Evolutionary conservation across 179 eudicot genomes (phyloP).

Genomic region (Amaranthus tricolor): DNA sequence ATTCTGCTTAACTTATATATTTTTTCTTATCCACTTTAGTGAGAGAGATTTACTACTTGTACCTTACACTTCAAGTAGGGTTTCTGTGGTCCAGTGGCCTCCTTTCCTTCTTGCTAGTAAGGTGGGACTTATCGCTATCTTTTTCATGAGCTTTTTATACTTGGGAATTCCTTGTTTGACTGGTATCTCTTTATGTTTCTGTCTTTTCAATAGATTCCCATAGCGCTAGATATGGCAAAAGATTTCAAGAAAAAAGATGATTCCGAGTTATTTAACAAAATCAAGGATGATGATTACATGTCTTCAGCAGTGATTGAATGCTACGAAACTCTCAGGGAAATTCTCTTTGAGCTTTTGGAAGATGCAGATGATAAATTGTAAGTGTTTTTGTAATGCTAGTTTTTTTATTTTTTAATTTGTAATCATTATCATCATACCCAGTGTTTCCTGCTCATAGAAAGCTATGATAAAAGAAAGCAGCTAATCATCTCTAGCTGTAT

Average conservation of each 20-base stretch:
- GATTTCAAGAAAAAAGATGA: conserved; percentile 82
- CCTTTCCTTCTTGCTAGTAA: conserved; percentile 99
- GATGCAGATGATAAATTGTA: conserved; percentile 61
- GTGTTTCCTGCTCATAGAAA: background rate
- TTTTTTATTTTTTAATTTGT: background rate
- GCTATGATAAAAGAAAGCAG: background rate
- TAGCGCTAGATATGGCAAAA: conserved; percentile 99
- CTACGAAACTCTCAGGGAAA: conserved; percentile 72
- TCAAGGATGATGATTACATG: conserved; percentile 82
- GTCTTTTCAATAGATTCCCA: conserved; percentile 64
- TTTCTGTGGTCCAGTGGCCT: conserved; percentile 98
- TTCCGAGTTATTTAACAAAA: conserved; percentile 75
- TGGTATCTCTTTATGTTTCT: conserved; percentile 9
- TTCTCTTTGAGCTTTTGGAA: conserved; percentile 55
- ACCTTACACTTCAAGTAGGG: conserved; percentile 73
- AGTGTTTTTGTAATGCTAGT: conserved; percentile 20
- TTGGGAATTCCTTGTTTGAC: background rate
- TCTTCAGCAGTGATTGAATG: conserved; percentile 83
- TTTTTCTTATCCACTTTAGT: conserved; percentile 38
- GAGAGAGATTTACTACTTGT: conserved; percentile 95
- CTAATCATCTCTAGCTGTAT: background rate
- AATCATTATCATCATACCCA: background rate
- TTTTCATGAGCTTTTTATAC: conserved; percentile 12
- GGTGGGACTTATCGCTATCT: conserved; percentile 41
- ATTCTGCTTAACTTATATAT: conserved; percentile 6